A percentile compares a stretch with the other conserved stretches of the same genome.
Conservation (phyloP, 2,329 filamentous ascomycete species). For the Colletotrichum chrysophilum region DNA sequence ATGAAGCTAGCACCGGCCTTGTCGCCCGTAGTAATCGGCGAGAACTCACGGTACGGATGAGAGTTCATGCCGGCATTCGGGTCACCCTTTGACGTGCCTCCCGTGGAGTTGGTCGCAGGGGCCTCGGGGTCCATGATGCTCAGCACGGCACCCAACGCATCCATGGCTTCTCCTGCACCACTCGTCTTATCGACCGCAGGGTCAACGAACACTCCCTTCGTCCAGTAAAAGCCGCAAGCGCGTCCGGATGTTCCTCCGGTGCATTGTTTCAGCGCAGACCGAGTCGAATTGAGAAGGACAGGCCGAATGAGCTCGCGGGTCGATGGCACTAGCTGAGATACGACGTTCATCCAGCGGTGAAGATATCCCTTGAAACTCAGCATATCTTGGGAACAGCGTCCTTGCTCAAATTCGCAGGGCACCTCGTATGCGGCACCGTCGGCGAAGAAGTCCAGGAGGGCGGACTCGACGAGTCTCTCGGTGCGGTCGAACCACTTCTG, state of each 20-base stretch:
- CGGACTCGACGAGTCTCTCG: constrained; percentile 54
- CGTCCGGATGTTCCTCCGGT: constrained; percentile 61
- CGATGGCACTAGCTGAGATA: constrained; percentile 65
- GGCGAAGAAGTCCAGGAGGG: constrained; percentile 53
- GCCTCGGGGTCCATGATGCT: constrained; percentile 45
- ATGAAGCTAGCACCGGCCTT: constrained; percentile 70
- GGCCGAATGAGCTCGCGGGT: constrained; percentile 60
- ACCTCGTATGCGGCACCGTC: constrained; percentile 65
- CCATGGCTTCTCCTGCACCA: constrained; percentile 66
- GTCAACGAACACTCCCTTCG: constrained; percentile 44
- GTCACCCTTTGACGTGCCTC: constrained; percentile 56
- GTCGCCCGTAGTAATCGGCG: constrained; percentile 58
- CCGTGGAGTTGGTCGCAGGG: constrained; percentile 50
- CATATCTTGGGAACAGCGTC: constrained; percentile 73
- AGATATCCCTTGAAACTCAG: constrained; percentile 75
- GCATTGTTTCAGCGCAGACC: constrained; percentile 66
- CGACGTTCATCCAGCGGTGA: constrained; percentile 67
- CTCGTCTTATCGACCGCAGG: constrained; percentile 57
- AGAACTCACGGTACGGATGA: background rate
- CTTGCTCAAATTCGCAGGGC: constrained; percentile 63
- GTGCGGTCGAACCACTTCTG: constrained; percentile 58
- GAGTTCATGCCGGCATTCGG: constrained; percentile 22
- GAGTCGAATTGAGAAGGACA: constrained; percentile 61
- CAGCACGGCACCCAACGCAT: constrained; percentile 58
- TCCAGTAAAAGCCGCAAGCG: constrained; percentile 70